Evolutionary conservation across 2,329 filamentous ascomycete genomes (phyloP), one percentile per base, ranked within the genome.

Genomic region (Tricladium varicosporioides): DNA sequence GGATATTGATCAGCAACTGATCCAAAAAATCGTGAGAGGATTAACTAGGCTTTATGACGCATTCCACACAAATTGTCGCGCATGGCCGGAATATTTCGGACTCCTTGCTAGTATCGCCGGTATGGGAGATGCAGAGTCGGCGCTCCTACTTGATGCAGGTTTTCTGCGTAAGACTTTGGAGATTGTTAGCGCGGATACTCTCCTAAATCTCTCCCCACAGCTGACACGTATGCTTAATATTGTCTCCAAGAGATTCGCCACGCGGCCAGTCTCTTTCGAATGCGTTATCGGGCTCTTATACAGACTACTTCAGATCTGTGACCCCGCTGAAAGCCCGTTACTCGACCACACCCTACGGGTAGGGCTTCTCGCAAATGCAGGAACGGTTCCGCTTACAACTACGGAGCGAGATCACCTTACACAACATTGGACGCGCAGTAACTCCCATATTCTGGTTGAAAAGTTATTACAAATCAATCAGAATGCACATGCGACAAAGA

Each of bases 11-110:
- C 67, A 73, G 19, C 67, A 65, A 31, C 47, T 66, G 5, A 57
- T 66, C 11, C 51, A 66, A 13, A 65, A 60, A 5, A 47, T 69
- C 27, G 53, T 85, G 43, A 64, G 67, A 15, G 73, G 83, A 18
- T 76, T 91, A 50, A 74, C 77, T 31, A 70, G 77, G 18, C 70
- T 90, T 2, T 91, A 84, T 82, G 74, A 79, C 2, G 75, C 73
- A n/a, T 84, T 91, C 56, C 84, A 89, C 58, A 71, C 75, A 2
- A 76, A 80, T 47, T 74, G 84, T 27, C 82, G 85, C 56, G 81
- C 88, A 2, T 94, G 90, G 90, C 82, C 86, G 44, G 89, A 93
- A 65, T 87, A 87, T 57, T 93, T 93, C 68, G 80, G 81, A 11
- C 79, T 88, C n/a, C 76, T 92, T 60, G 68, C 81, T n/a, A 75